phyloP scores from a whole-genome alignment of 1,284 basidiomycete genomes.

The Marasmius sp. region DNA sequence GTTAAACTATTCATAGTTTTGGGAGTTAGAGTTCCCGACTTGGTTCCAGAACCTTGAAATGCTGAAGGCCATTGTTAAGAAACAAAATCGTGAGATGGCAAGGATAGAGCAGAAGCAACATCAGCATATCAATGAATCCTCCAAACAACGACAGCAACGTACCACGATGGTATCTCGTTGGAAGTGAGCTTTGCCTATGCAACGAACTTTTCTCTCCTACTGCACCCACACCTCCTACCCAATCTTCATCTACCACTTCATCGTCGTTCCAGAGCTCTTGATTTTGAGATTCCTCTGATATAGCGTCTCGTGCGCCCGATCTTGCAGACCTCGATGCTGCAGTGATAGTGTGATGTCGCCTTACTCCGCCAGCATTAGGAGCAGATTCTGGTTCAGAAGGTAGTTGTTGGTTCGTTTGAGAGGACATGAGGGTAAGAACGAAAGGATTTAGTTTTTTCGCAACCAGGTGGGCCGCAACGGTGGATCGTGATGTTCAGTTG shows the following conservation, averaged over 20 bases:
- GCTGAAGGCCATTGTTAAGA: conserved; percentile 33
- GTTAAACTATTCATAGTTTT: conserved; percentile 78
- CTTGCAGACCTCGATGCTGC: conserved; percentile 68
- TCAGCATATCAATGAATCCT: conserved; percentile 5
- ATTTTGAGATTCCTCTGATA: conserved; percentile 68
- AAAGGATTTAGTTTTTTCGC: background rate
- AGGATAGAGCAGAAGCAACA: conserved; percentile 5
- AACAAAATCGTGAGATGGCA: conserved; percentile 12
- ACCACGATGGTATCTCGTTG: conserved; percentile 80
- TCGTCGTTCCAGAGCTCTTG: conserved; percentile 70
- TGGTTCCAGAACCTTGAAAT: conserved; percentile 47
- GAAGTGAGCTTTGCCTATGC: conserved; percentile 78
- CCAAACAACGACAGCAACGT: conserved; percentile 22
- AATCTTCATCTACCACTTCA: conserved; percentile 74
- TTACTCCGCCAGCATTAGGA: conserved; percentile 48
- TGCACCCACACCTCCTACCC: conserved; percentile 76
- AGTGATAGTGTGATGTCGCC: conserved; percentile 81
- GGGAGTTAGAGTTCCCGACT: conserved; percentile 63
- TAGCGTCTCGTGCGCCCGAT: conserved; percentile 56
- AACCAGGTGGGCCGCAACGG: background rate
- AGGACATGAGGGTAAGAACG: conserved; percentile 14
- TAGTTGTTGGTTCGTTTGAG: conserved; percentile 8
- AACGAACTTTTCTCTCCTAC: conserved; percentile 79
- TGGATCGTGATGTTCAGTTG: conserved; percentile 1
- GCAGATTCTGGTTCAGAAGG: conserved; percentile 31